Percentiles rank a stretch among this genome's conserved stretches.
These are phyloP conservation scores for Amyloporia xantha DNA, from an alignment of 768 basidiomycete genomes.

Conservation along the genomic window DNA sequence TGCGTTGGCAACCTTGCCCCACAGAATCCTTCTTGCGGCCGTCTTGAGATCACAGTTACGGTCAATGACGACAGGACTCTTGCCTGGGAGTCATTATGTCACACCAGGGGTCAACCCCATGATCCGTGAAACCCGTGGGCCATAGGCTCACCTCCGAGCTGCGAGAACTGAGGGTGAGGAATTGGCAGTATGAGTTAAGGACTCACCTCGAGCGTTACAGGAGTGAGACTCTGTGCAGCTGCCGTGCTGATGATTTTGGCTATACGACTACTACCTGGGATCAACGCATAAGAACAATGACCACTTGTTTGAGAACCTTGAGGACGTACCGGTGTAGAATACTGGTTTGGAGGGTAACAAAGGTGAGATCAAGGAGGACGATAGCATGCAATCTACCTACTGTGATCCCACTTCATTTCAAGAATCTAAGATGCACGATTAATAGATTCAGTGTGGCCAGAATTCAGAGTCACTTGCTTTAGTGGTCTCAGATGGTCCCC, in stretches of 20 bases:
- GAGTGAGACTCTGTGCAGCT: constrained; percentile 70
- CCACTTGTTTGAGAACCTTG: constrained; percentile 27
- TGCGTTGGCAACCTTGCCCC: constrained; percentile 73
- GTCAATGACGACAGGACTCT: constrained; percentile 65
- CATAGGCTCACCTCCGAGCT: constrained; percentile 43
- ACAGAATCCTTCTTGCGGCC: constrained; percentile 66
- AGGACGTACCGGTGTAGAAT: constrained; percentile 44
- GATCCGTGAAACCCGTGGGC: neutral
- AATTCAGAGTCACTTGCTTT: constrained; percentile 27
- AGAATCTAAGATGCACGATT: constrained; percentile 39
- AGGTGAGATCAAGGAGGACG: too few species aligned
- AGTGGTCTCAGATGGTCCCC: constrained; percentile 59
- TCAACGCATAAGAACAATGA: constrained; percentile 40
- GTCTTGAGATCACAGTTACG: constrained; percentile 54
- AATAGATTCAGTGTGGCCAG: neutral
- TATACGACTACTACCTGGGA: constrained; percentile 8
- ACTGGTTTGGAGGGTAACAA: too few species aligned
- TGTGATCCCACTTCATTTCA: constrained; percentile 60
- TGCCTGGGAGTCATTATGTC: too few species aligned
- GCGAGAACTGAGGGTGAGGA: neutral
- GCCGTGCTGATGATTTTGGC: constrained; percentile 53
- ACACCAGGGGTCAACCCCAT: neutral
- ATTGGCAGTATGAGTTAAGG: neutral
- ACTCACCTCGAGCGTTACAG: constrained; percentile 48
- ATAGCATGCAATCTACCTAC: constrained; percentile 28